Conservation (phyloP, 305 asterid genomes). For the Fraxinus albicans region DNA sequence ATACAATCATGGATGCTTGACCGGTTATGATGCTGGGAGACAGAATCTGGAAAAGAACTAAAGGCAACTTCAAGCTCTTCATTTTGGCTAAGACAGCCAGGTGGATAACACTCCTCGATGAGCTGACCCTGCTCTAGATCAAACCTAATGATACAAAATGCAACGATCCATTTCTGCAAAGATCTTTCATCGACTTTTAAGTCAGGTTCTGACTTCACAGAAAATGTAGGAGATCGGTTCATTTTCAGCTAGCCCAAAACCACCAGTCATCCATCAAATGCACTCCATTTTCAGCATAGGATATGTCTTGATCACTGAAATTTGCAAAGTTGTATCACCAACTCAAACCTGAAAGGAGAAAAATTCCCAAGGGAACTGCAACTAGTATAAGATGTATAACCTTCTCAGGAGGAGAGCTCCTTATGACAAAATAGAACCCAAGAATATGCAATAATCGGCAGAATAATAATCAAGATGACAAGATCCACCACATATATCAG, state of each 20-base stretch:
- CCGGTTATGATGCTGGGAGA: constrained; percentile 82
- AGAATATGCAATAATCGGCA: not conserved
- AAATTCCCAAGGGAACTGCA: not conserved
- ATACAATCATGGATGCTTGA: constrained; percentile 91
- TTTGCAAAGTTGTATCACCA: not conserved
- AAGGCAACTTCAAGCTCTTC: constrained; percentile 96
- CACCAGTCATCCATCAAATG: constrained; percentile 38
- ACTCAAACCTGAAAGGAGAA: not conserved
- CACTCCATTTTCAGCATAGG: constrained; percentile 31
- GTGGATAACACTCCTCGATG: constrained; percentile 90
- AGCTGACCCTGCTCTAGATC: constrained; percentile 98
- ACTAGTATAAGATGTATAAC: constrained; percentile 6
- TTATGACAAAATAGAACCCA: constrained; percentile 6
- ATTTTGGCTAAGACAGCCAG: constrained; percentile 68
- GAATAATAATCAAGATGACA: constrained; percentile 9
- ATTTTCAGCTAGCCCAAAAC: constrained; percentile 46
- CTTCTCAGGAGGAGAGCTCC: not conserved
- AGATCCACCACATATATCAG: not conserved
- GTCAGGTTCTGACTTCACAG: constrained; percentile 61
- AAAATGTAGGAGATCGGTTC: constrained; percentile 90
- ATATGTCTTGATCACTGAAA: constrained; percentile 7
- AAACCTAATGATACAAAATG: constrained; percentile 85
- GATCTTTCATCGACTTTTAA: constrained; percentile 66
- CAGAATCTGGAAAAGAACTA: constrained; percentile 96
- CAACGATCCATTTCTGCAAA: constrained; percentile 78